Percentiles rank a stretch among this genome's conserved stretches.
These are phyloP conservation scores for Malus hybrid DNA, from an alignment of 331 rosid species.

Conservation along the genomic window DNA sequence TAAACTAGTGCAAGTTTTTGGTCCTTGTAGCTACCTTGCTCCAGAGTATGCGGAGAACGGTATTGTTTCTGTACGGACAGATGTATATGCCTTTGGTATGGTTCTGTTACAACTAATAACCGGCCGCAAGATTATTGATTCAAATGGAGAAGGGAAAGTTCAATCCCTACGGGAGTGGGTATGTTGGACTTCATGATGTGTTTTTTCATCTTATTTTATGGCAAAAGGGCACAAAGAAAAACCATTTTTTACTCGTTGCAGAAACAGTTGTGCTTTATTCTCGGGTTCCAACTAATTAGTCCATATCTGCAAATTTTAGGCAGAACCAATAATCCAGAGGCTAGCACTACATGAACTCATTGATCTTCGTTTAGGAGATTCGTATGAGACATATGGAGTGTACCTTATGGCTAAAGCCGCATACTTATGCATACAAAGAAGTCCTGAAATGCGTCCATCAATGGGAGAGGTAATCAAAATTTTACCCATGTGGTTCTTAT, in stretches of 20 bases:
- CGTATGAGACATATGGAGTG: constrained; percentile 44
- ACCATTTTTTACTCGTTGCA: neutral
- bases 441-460: constrained; percentile 64
- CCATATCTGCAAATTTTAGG: constrained; percentile 29
- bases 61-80: constrained; percentile 57
- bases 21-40: constrained; percentile 61
- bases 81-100: constrained; percentile 73
- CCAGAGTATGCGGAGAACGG: constrained; percentile 91
- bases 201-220: neutral
- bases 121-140: constrained; percentile 45
- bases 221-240: no score
- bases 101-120: constrained; percentile 65
- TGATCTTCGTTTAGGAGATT: constrained; percentile 58
- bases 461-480: constrained; percentile 56
- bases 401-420: constrained; percentile 78
- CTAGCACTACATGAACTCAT: constrained; percentile 61
- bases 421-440: constrained; percentile 44
- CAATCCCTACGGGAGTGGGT: constrained; percentile 78
- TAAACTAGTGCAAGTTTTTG: neutral
- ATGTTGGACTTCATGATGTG: constrained; percentile 1
- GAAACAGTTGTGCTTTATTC: neutral
- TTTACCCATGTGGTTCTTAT: neutral
- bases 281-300: neutral
- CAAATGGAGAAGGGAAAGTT: constrained; percentile 25
- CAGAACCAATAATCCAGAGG: constrained; percentile 50